Evolutionary conservation across 306 rosid genomes (phyloP), one percentile per base, ranked within the genome.

Genomic region (Sesbania bispinosa): DNA sequence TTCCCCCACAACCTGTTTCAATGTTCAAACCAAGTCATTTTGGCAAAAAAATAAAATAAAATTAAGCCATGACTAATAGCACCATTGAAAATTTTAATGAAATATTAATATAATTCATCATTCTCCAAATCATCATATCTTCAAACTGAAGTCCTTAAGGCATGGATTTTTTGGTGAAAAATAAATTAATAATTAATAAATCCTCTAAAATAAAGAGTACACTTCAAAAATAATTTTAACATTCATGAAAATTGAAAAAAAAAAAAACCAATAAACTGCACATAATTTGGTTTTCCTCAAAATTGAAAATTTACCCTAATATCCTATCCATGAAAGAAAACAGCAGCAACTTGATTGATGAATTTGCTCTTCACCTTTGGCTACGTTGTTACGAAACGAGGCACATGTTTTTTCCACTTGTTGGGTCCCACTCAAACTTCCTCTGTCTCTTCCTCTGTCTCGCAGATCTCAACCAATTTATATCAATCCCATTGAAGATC

Each of bases 401-500:
- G 46, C 79, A 74, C 79, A 64, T 41, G 79, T 63, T 64, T 48
- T 46, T 74, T 41, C 35, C 13, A 13, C 68, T 52, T 59, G 53
- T 16, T 33, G 54, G 74, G 75, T 24, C 80, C 75, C 80, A 76
- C 75, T 32, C 7, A 16, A 35, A 64, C 2, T n/a, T n/a, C n/a
- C n/a, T n/a, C n/a, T n/a, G n/a, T n/a, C n/a, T 50, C 38, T 43
- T 66, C 61, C 57, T 29, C 38, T 47, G 27, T 26, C 46, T 38
- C 51, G 27, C 77, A 77, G 81, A 69, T 77, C 81, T 69, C 66
- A 69, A 7, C 59, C 58, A 36, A 24, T 50, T 13, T 53, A 45
- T 67, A 69, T 77, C 26, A 48, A 42, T 48, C 47, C 35, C 75
- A 59, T 68, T 67, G 20, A 42, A 60, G 71, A 77, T 69, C 67